Conservation (phyloP, 108 stramenopile species). For the Skeletonema menzelii region DNA sequence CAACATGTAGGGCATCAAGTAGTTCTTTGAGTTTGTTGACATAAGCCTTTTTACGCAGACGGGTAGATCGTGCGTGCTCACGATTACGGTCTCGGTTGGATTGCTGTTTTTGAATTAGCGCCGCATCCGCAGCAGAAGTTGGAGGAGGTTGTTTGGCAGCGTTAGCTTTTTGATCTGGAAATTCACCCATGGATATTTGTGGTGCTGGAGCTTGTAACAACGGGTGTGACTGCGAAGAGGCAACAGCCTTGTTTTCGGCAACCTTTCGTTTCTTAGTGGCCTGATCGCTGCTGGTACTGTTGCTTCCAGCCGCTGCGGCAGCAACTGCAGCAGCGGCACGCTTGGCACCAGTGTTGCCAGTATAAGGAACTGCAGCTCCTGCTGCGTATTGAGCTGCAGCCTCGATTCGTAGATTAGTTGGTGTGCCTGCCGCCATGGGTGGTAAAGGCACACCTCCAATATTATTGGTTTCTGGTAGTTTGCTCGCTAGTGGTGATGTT, state of each 20-base stretch:
- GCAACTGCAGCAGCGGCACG: background rate
- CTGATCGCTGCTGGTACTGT: background rate
- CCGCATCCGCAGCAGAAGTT: slow-evolving; percentile 17
- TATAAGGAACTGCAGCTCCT: background rate
- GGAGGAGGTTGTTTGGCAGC: background rate
- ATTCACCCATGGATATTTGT: background rate
- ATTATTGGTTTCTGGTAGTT: background rate
- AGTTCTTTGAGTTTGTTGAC: slow-evolving; percentile 90
- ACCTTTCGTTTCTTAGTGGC: background rate
- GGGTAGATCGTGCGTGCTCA: slow-evolving; percentile 93
- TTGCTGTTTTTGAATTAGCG: slow-evolving; percentile 66
- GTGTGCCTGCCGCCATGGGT: background rate
- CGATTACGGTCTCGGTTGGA: slow-evolving; percentile 90
- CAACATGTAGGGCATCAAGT: slow-evolving; percentile 80
- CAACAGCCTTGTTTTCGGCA: background rate
- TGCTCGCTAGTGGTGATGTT: background rate
- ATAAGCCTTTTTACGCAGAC: slow-evolving; percentile 95
- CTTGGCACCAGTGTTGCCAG: background rate
- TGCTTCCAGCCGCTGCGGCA: background rate
- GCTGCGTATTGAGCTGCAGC: slow-evolving; percentile 1
- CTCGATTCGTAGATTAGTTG: background rate
- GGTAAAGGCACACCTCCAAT: background rate
- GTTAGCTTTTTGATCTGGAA: background rate
- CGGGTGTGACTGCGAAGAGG: background rate
- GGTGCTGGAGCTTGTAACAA: background rate